Evolutionary conservation across 2,329 filamentous ascomycete species (phyloP), one percentile per base, ranked within the genome.

Genomic region (Pyrenochaeta sp.): DNA sequence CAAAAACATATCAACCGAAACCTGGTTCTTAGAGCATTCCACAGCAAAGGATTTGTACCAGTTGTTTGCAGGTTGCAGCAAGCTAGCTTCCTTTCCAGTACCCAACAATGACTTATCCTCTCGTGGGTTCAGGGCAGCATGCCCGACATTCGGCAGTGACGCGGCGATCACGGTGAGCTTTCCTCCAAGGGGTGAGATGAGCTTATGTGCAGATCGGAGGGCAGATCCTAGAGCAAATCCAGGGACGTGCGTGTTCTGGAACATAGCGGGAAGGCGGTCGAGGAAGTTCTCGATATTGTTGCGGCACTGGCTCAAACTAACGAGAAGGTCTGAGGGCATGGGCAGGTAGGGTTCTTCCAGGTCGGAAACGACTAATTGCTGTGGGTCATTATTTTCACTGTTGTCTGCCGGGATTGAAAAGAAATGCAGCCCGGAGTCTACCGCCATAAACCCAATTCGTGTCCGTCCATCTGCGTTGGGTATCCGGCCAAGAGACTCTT

Each of bases 11-110:
- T 74, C 71, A 32, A 99, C 92, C 0, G 93, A 98, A 23, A 99
- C 95, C 77, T 99, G 95, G 64, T 96, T 96, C 82, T 99, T 99
- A 32, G 93, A 97, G 78, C 95, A 99, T 75, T 99, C 95, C 2
- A 99, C 95, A 0, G 95, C 95, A 70, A 99, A 99, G 69, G 91
- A 96, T 83, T 99, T 99, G 84, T 98, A 99, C 78, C 98, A 99
- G 71, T 91, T 92, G 80, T 92, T 97, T 35, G 87, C 90, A 0
- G 95, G 97, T 75, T 98, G 94, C 46, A 99, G 81, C 29, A 99
- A 83, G 57, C 85, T 82, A 61, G 86, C 92, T 75, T 99, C 95
- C 77, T 97, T 97, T 63, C 89, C 92, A 1, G 95, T 99, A 31
- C 95, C 95, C 20, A 99, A 82, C 14, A 96, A 79, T 78, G 97